A percentile compares a stretch with the other conserved stretches of the same genome.
Evolutionary conservation across 139 green algal species (phyloP).

Genomic region (Coelastrella sp.): DNA sequence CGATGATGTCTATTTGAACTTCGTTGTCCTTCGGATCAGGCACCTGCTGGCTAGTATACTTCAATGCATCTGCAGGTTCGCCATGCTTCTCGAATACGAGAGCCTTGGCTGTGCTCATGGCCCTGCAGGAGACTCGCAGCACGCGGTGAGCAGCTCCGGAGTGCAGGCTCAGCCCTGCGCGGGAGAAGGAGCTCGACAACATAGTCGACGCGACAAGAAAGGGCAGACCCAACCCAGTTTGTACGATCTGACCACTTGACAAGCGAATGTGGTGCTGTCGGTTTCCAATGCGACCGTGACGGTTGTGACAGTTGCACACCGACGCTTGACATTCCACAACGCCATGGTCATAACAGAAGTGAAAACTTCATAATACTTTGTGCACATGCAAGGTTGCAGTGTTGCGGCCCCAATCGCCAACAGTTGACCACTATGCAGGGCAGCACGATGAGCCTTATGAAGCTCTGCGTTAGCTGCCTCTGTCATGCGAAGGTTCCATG

Average conservation of each 20-base stretch:
- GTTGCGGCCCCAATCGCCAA: too few relatives aligned
- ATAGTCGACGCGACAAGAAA: not conserved
- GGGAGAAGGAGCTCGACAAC: not conserved
- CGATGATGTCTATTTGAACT: constrained; percentile 31
- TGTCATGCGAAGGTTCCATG: too few relatives aligned
- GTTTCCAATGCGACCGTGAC: too few relatives aligned
- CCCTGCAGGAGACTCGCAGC: not conserved
- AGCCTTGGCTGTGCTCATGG: constrained; percentile 18
- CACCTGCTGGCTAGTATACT: constrained; percentile 4
- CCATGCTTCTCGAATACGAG: constrained; percentile 28
- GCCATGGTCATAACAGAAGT: too few relatives aligned
- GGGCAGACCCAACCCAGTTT: too few relatives aligned
- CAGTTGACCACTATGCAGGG: too few relatives aligned
- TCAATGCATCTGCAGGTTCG: constrained; percentile 42
- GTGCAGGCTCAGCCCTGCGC: not conserved
- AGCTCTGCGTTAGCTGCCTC: not conserved
- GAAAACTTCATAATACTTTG: too few relatives aligned
- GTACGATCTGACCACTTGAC: too few relatives aligned
- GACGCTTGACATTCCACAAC: too few relatives aligned
- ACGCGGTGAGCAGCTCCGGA: not conserved
- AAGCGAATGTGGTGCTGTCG: too few relatives aligned
- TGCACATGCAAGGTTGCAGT: too few relatives aligned
- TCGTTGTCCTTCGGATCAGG: not conserved
- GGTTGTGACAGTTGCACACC: too few relatives aligned
- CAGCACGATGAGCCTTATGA: not conserved